Evolutionary conservation across 2,329 filamentous ascomycete genomes (phyloP), one percentile per base, ranked within the genome.

Genomic region (Lachnellula willkommii): DNA sequence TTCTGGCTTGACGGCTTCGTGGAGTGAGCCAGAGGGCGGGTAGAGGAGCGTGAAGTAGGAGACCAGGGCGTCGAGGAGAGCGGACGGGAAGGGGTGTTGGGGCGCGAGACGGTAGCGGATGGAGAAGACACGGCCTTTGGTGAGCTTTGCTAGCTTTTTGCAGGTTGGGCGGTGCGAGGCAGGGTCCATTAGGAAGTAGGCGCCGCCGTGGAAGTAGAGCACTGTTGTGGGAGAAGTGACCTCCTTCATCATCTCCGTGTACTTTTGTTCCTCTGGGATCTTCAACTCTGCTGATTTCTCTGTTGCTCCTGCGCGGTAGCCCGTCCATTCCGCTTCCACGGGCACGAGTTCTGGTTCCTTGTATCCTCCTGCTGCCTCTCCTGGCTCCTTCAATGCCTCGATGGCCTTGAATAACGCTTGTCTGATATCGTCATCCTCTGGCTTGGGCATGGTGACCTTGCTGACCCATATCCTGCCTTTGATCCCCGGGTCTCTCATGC

Each of bases 401-500:
- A 91, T 81, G 3, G 79, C 80, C 32, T 73, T 72, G 60, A 83
- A 73, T 26, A 91, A 66, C 1, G 78, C 75, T 45, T 86, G 77
- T n/a, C 80, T 73, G 14, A 85, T 68, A 76, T 80, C 65, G 67
- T 78, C 69, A 75, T 81, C 55, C 47, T 72, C 77, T 0, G 85
- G 87, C 2, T 74, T 73, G 0, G 83, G 80, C 15, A 90, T 74
- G 0, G 79, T 81, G 43, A 88, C 85, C 53, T 83, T 87, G 65
- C 85, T 86, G 24, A 95, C 78, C 92, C 92, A 96, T 61, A 94
- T 83, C 46, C 81, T 82, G 3, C 90, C 90, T 68, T 89, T 91
- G 67, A 95, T 76, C 0, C 82, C 84, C 0, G 80, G 80, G 53
- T 88, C 87, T 55, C 77, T 81, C 46, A 81, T 73, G 1, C 82